Base-by-base conservation (phyloP, 2,329 filamentous ascomycete genomes). In the Cordyceps farinosa region DNA sequence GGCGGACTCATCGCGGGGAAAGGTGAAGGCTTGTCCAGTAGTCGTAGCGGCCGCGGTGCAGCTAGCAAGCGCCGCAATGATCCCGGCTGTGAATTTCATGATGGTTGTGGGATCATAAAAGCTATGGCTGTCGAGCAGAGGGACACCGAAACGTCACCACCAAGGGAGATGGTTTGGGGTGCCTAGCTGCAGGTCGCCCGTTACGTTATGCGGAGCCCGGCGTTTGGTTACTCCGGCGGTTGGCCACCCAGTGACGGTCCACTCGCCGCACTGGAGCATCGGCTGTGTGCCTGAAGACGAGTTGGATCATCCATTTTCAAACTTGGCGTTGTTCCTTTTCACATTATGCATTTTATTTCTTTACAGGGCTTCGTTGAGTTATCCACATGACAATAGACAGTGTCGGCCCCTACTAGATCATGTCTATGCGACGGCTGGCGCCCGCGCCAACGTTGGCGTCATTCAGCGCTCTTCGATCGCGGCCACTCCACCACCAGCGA, bases 21-120 rank as follows among this genome's bases (percentile, higher is more conserved):
- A 76, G 63, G 87, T 77, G 73, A 83, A 87, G 66, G 84, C 84
- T 67, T 82, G 78, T 60, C 84, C 83, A 48, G 74, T 70, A 57
- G 76, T 74, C 57, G 75, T 71, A 56, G 73, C 70, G 55, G 79
- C 77, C 62, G 75, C 73, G 63, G 72, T 71, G 68, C 75, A 72
- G 69, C 77, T 73, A 61, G 71, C 73, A 57, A 79, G 69, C 65
- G 74, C 75, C 65, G 74, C 74, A 62, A 74, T 69, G 65, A 79
- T 70, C 70, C 77, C 77, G 66, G 75, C 67, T 64, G 69, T 74
- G 69, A 79, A 75, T 76, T 78, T 79, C 78, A 80, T 80, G 71
- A 69, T 78, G 72, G 67, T 61, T 61, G 52, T 66, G 62, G 69
- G 67, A 69, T 65, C 65, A 70, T 73, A 73, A 42, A 75, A 73